These are phyloP conservation scores for Penicillium daleae DNA, from an alignment of 495 filamentous ascomycete genomes.

Conservation along the genomic window DNA sequence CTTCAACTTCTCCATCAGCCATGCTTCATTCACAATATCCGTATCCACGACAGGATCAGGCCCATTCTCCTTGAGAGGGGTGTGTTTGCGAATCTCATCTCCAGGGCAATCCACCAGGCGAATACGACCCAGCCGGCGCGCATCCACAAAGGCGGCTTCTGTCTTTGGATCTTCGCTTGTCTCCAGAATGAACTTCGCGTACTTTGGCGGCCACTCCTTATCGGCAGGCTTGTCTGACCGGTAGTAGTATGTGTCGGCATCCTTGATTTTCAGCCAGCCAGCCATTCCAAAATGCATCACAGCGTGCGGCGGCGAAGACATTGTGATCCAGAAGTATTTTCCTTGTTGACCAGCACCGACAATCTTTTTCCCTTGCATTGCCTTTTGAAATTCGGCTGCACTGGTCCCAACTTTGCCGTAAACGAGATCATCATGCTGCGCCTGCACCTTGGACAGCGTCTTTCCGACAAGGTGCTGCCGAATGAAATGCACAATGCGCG, in stretches of 20 bases:
- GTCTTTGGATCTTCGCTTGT: constrained; percentile 61
- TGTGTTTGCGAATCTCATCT: constrained; percentile 72
- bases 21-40: constrained; percentile 71
- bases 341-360: constrained; percentile 79
- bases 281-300: constrained; percentile 92
- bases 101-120: constrained; percentile 80
- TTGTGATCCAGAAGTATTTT: constrained; percentile 92
- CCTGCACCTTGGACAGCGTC: constrained; percentile 69
- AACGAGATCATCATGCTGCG: constrained; percentile 76
- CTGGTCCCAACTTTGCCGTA: constrained; percentile 88
- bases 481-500: constrained; percentile 83
- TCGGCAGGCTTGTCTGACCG: constrained; percentile 64
- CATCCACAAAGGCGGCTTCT: constrained; percentile 84
- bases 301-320: constrained; percentile 77
- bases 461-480: constrained; percentile 80
- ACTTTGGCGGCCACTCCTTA: constrained; percentile 83
- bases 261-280: constrained; percentile 86
- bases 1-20: constrained; percentile 67
- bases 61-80: constrained; percentile 85
- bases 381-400: constrained; percentile 68
- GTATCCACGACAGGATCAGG: constrained; percentile 90
- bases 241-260: constrained; percentile 77
- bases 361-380: constrained; percentile 77
- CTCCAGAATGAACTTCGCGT: constrained; percentile 81
- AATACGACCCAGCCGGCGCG: constrained; percentile 74